Base-by-base conservation (phyloP, 345 rosid species). In the Rhizophora apiculata region DNA sequence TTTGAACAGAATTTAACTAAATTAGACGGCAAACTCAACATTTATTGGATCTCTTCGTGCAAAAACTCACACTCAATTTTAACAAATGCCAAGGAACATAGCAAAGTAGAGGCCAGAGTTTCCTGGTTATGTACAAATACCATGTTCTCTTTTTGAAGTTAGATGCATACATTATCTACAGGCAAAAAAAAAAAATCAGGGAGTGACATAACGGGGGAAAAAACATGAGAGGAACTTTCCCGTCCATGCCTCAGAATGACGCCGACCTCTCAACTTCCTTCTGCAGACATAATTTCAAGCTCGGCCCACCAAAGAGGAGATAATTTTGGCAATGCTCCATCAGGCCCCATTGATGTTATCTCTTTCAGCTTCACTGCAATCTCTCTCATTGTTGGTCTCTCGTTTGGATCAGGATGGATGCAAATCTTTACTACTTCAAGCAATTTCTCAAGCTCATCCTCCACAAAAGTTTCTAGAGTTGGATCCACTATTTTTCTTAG, bases 291-390 rank as follows among this genome's bases (percentile, higher is more conserved):
- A 69, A 96, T 89, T 82, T 92, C 98, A 63, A 96, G 91, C 70
- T 96, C 97, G 29, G 97, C 96, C 97, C 99, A 92, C 99, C 97
- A 96, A 60, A 87, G 85, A 63, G 96, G 93, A 69, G 96, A 92
- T 51, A 75, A 57, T 82, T 89, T 87, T 24, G 98, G 98, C 15
- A 80, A 77, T 60, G 93, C 98, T 67, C 79, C 84, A 24, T 83
- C 90, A n/a, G 91, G 91, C 74, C 58, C 84, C 84, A 95, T 72
- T 54, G 87, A 81, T 34, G 91, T 96, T 66, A 89, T 86, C 80
- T 83, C 92, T 68, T 74, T 86, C 69, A 96, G 72, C 81, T 72
- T 87, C 21, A 82, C 86, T 22, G 81, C 74, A 54, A 90, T 63
- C 64, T 83, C 86, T 63, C 76, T 82, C 86, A 90, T 89, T 65